Percentiles rank a stretch among this genome's conserved stretches.
Conservation (phyloP, 139 green algal genomes). For the Chlorella sp. region DNA sequence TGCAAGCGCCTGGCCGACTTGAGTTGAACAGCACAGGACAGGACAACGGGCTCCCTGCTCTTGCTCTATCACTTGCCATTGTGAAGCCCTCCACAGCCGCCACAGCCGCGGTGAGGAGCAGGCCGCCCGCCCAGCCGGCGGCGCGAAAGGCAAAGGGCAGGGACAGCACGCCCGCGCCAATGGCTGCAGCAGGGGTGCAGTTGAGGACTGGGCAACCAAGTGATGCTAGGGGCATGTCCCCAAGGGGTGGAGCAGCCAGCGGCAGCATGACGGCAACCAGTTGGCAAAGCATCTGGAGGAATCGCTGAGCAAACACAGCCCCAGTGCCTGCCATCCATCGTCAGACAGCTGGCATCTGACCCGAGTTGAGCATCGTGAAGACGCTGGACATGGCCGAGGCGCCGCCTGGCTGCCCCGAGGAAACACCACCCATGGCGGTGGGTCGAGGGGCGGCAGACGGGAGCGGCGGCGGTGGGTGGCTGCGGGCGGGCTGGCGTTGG, state of each 20-base stretch:
- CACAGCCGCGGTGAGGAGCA: conserved; percentile 57
- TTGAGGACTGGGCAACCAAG: neutral
- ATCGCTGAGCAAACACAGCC: neutral
- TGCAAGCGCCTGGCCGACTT: no score
- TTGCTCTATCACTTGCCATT: conserved; percentile 16
- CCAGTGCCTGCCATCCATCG: neutral
- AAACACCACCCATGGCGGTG: no score
- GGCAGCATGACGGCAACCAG: neutral
- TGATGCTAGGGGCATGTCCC: neutral
- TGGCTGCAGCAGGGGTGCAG: conserved; percentile 39
- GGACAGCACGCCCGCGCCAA: conserved; percentile 76
- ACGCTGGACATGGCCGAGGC: conserved; percentile 33
- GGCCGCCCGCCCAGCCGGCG: conserved; percentile 63
- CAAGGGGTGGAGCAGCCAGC: neutral
- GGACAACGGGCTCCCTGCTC: no score
- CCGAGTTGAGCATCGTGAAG: neutral
- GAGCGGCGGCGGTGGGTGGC: no score
- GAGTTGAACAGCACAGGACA: no score
- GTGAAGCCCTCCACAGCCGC: conserved; percentile 65
- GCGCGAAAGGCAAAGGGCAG: conserved; percentile 77
- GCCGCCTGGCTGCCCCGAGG: neutral
- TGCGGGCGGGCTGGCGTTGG: no score
- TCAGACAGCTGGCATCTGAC: no score
- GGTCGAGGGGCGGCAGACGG: no score
- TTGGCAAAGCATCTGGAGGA: neutral